phyloP scores from a whole-genome alignment of 1,284 basidiomycete species.

The Ceratobasidium sp. region DNA sequence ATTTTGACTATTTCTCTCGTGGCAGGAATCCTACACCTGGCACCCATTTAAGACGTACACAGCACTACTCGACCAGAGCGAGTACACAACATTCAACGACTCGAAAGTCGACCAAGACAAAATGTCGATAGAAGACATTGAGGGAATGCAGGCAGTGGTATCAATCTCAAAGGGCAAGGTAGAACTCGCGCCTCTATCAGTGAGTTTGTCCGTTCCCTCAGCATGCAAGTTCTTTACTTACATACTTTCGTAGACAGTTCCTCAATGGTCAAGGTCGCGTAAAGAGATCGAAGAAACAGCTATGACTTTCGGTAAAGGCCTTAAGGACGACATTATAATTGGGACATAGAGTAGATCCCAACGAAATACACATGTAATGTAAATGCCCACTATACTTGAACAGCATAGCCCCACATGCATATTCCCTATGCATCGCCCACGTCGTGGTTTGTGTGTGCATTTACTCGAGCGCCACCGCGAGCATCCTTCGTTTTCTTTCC shows the following conservation, averaged over 20 bases:
- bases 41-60: slow-evolving; percentile 73
- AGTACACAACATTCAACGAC: slow-evolving; percentile 77
- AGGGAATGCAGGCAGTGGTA: slow-evolving; percentile 20
- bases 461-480: neutral
- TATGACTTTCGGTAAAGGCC: slow-evolving; percentile 35
- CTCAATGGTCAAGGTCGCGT: slow-evolving; percentile 1
- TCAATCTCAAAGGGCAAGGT: slow-evolving; percentile 14
- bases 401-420: neutral
- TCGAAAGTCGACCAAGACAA: slow-evolving; percentile 55
- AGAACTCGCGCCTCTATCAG: slow-evolving; percentile 12
- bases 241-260: neutral
- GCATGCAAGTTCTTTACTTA: neutral
- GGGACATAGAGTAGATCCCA: slow-evolving; percentile 8
- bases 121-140: slow-evolving; percentile 27
- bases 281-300: slow-evolving; percentile 19
- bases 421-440: too few relatives aligned
- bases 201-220: neutral
- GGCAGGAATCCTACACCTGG: slow-evolving; percentile 82
- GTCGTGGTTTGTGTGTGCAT: too few relatives aligned
- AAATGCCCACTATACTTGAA: neutral
- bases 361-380: too few relatives aligned
- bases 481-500: slow-evolving; percentile 33
- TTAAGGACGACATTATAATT: slow-evolving; percentile 39
- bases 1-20: neutral
- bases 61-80: slow-evolving; percentile 72